Conservation (phyloP, 805 yeast species). For the Isabelozyma heimii region DNA sequence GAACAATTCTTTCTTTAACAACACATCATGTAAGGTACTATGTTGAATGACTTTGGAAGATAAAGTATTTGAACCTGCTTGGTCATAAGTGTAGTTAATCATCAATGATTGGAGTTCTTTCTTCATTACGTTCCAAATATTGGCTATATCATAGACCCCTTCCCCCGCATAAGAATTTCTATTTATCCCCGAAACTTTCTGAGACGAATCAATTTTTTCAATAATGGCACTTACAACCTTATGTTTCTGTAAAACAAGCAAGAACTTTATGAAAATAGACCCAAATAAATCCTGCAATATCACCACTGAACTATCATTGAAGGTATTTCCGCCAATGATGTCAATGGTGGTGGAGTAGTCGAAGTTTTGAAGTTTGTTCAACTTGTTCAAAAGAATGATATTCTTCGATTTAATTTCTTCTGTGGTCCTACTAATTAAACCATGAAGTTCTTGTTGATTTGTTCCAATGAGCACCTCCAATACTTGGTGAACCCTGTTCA, state of each 20-base stretch:
- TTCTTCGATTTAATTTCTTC: constrained; percentile 64
- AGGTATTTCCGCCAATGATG: constrained; percentile 20
- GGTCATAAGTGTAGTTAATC: constrained; percentile 31
- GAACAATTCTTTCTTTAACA: constrained; percentile 22
- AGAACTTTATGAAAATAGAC: constrained; percentile 60
- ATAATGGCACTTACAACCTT: constrained; percentile 61
- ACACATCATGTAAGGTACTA: constrained; percentile 18
- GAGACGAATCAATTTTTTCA: constrained; percentile 24
- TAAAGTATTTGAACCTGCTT: constrained; percentile 1
- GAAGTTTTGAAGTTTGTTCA: constrained; percentile 26
- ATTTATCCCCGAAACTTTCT: constrained; percentile 8
- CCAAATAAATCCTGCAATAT: constrained; percentile 71
- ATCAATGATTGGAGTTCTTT: constrained; percentile 32
- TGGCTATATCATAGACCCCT: constrained; percentile 13
- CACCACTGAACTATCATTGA: constrained; percentile 49
- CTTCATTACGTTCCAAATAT: constrained; percentile 28
- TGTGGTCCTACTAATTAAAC: constrained; percentile 56
- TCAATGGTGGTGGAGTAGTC: constrained; percentile 20
- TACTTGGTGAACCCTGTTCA: constrained; percentile 60
- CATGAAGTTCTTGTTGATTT: constrained; percentile 60
- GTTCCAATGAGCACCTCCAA: constrained; percentile 53
- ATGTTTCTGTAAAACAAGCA: constrained; percentile 68
- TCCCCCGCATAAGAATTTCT: not conserved
- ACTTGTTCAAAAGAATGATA: constrained; percentile 30
- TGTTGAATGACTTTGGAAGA: not conserved